These are phyloP conservation scores for Hypoxylon crocopeplum DNA, from an alignment of 495 filamentous ascomycete genomes.

Conservation along the genomic window DNA sequence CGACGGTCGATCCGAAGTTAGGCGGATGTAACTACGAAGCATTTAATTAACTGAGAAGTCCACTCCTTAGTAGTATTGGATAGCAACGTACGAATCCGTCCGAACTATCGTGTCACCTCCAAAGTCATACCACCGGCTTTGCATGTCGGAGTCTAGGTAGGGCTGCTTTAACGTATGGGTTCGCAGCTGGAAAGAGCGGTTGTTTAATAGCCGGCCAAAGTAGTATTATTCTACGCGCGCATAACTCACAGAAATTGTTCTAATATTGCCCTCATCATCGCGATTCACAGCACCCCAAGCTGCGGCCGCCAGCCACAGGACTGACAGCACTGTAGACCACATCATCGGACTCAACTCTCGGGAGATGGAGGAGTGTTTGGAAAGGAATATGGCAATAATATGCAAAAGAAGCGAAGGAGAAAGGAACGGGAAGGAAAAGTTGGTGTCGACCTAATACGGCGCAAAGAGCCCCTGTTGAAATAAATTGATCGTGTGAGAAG, in stretches of 20 bases:
- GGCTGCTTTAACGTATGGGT: slow-evolving; percentile 63
- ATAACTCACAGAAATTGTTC: slow-evolving; percentile 61
- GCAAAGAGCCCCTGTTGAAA: slow-evolving; percentile 15
- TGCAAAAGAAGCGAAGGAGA: slow-evolving; percentile 23
- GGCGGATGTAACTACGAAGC: slow-evolving; percentile 78
- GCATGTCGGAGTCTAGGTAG: slow-evolving; percentile 97
- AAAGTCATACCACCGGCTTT: slow-evolving; percentile 99
- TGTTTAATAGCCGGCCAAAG: slow-evolving; percentile 62
- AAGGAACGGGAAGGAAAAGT: slow-evolving; percentile 24
- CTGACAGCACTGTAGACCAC: slow-evolving; percentile 58
- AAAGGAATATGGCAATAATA: slow-evolving; percentile 12
- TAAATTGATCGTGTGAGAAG: slow-evolving; percentile 30
- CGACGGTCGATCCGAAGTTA: slow-evolving; percentile 88
- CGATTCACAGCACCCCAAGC: slow-evolving; percentile 50
- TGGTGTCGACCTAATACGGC: slow-evolving; percentile 20
- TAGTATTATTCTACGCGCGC: slow-evolving; percentile 16
- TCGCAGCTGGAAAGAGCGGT: slow-evolving; percentile 69
- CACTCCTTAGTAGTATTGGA: neutral
- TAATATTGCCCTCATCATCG: slow-evolving; percentile 57
- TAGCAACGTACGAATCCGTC: slow-evolving; percentile 76
- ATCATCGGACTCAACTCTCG: slow-evolving; percentile 41
- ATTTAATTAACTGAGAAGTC: slow-evolving; percentile 11
- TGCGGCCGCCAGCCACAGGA: slow-evolving; percentile 61
- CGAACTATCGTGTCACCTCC: slow-evolving; percentile 94
- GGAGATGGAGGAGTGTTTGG: neutral